phyloP scores from a whole-genome alignment of 305 asterid species.

The Monarda citriodora region DNA sequence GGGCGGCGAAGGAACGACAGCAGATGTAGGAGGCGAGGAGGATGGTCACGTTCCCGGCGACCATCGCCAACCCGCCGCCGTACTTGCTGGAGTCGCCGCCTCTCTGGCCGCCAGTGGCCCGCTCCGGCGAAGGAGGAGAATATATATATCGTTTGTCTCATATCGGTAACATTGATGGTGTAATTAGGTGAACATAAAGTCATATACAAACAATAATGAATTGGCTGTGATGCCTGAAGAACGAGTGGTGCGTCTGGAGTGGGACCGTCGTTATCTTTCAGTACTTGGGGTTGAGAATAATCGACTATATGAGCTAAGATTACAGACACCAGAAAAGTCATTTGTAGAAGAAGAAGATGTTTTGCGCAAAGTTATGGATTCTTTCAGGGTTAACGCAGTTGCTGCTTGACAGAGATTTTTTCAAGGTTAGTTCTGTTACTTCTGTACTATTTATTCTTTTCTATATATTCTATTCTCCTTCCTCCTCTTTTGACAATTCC shows the following conservation, averaged over 20 bases:
- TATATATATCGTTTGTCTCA: conserved; percentile 5
- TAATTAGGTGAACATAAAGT: conserved; percentile 78
- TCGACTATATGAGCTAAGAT: conserved; percentile 65
- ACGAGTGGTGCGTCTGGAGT: conserved; percentile 77
- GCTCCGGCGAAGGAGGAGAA: too few relatives aligned
- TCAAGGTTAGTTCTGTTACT: neutral
- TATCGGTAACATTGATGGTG: conserved; percentile 7
- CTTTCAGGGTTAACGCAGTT: conserved; percentile 76
- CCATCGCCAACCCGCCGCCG: too few relatives aligned
- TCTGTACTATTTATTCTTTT: too few relatives aligned
- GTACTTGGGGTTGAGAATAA: conserved; percentile 99
- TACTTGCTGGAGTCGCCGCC: too few relatives aligned
- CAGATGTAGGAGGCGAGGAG: conserved; percentile 80
- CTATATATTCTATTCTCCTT: neutral
- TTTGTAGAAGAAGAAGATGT: conserved; percentile 74
- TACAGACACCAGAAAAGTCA: conserved; percentile 84
- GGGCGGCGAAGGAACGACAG: conserved; percentile 70
- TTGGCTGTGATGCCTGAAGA: conserved; percentile 93
- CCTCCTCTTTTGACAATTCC: too few relatives aligned
- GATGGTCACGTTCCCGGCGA: too few relatives aligned
- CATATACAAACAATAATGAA: conserved; percentile 91
- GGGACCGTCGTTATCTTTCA: conserved; percentile 90
- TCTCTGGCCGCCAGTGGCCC: too few relatives aligned
- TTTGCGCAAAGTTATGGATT: conserved; percentile 72
- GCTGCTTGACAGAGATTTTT: conserved; percentile 32